Evolutionary conservation across 176 grass and related monocot species (phyloP), one percentile per base, ranked within the genome.

Genomic region (Panicum miliaceum): DNA sequence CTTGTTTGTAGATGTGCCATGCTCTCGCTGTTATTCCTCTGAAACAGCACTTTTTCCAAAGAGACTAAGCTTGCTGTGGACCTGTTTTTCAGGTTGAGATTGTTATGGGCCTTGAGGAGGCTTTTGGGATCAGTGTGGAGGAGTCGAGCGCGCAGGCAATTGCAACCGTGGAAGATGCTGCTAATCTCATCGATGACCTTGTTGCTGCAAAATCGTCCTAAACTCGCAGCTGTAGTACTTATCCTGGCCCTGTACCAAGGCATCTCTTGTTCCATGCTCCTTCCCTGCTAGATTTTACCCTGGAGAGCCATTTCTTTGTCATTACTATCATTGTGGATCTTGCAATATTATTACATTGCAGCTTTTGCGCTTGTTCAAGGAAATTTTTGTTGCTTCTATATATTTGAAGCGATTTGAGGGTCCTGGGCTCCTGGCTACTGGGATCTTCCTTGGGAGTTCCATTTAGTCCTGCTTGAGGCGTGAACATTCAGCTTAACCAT

Each of bases 91-190:
- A 90, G 89, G 89, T 90, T 63, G 89, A 90, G 84, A 90, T 90
- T 63, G 89, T 90, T 42, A 87, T 90, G 89, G 84, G 75, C 65
- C 89, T 90, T 37, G 89, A 90, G 85, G 89, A 90, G 75, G 75
- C 89, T 36, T 90, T 90, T 0, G 29, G 62, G 14, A 90, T 90
- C 89, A 90, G 9, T 13, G 89, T 90, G 10, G 89, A 90, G 57
- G 89, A 90, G 36, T 84, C 84, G 0, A 87, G 89, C 0, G 89
- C 89, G 0, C 89, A 90, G 75, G 22, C 80, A 7, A 90, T 90
- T 4, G 59, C 75, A 2, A 90, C 89, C 0, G 89, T 90, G 34
- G 84, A 90, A 75, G 89, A 90, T 68, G 89, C 89, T 20, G 89
- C 89, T 12, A 46, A 90, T 8, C 89, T 90, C 61, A 90, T 90